Conservation (phyloP, 2,329 filamentous ascomycete species). For the Xylaria sp. region DNA sequence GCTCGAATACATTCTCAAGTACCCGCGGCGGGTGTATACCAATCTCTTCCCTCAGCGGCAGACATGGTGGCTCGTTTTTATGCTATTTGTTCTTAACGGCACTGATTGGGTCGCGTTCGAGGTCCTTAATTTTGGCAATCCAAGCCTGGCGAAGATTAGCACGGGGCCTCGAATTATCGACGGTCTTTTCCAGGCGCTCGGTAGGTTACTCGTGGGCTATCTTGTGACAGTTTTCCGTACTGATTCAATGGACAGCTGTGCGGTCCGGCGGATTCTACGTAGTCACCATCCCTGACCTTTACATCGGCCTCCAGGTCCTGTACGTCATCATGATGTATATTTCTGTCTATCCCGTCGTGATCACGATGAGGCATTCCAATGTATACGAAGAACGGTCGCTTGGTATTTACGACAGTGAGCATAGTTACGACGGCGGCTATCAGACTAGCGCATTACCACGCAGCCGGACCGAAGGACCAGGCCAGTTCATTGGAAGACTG, state of each 20-base stretch:
- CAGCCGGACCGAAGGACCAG: slow-evolving; percentile 32
- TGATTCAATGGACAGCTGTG: slow-evolving; percentile 57
- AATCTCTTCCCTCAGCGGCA: slow-evolving; percentile 71
- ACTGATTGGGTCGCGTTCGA: slow-evolving; percentile 75
- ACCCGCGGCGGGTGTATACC: slow-evolving; percentile 69
- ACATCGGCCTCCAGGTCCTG: slow-evolving; percentile 60
- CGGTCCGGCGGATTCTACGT: slow-evolving; percentile 75
- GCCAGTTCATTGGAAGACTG: slow-evolving; percentile 38
- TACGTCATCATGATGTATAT: slow-evolving; percentile 64
- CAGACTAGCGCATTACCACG: slow-evolving; percentile 36
- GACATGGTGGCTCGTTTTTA: slow-evolving; percentile 74
- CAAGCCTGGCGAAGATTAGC: slow-evolving; percentile 63
- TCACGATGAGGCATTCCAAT: slow-evolving; percentile 68
- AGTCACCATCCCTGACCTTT: slow-evolving; percentile 66
- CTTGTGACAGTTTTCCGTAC: not conserved
- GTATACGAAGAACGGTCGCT: slow-evolving; percentile 70
- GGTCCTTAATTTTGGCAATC: slow-evolving; percentile 72
- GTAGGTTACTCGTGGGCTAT: slow-evolving; percentile 48
- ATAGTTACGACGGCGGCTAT: slow-evolving; percentile 37
- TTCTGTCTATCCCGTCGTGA: slow-evolving; percentile 61
- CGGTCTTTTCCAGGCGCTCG: slow-evolving; percentile 72
- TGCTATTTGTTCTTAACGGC: slow-evolving; percentile 69
- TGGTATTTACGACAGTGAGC: slow-evolving; percentile 56
- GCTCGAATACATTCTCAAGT: slow-evolving; percentile 64
- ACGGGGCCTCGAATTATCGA: slow-evolving; percentile 67